Evolutionary conservation across 768 basidiomycete species (phyloP), one percentile per base, ranked within the genome.

Genomic region (Erythrobasidium yunnanense): DNA sequence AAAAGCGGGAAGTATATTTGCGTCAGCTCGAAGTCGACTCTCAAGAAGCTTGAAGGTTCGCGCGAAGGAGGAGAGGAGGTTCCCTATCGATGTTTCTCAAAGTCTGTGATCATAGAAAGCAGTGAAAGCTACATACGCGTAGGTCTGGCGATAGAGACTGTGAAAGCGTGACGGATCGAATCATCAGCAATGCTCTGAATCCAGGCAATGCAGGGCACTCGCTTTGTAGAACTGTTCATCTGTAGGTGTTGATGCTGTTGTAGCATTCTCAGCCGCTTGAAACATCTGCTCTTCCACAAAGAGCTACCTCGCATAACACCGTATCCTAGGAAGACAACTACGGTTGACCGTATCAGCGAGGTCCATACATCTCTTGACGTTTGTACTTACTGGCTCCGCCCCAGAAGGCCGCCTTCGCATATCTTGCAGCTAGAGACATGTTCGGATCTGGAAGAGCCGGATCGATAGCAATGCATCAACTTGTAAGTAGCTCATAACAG

Each of bases 141-240:
- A 63, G 49, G 11, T 63, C 60, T 20, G 60, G 60, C 25, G 60
- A 63, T 2, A 63, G 49, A 7, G 60, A 49, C 60, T 63, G 60
- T 4, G 27, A 11, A 5, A n/a, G 20, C 46, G 6, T 13, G 30
- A 58, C 25, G 18, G 30, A n/a, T 2, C 60, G 32, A 32, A 5
- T 63, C 60, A 63, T 27, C 60, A 58, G 56, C 56, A 42, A 45
- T 25, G 34, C 56, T 57, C 23, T 18, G 4, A 13, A 15, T 35
- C 23, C n/a, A 22, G 13, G 58, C 17, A n/a, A 45, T 11, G 30
- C 33, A n/a, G 30, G 27, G 23, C 22, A 27, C 58, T 46, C 4
- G 45, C 60, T 22, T 63, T 47, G 49, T 63, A 63, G 22, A 63
- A 33, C 38, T 63, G 46, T 49, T 63, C 46, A 33, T 63, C 60